Conservation (phyloP, 2,329 filamentous ascomycete species). For the Nothopassalora personata region DNA sequence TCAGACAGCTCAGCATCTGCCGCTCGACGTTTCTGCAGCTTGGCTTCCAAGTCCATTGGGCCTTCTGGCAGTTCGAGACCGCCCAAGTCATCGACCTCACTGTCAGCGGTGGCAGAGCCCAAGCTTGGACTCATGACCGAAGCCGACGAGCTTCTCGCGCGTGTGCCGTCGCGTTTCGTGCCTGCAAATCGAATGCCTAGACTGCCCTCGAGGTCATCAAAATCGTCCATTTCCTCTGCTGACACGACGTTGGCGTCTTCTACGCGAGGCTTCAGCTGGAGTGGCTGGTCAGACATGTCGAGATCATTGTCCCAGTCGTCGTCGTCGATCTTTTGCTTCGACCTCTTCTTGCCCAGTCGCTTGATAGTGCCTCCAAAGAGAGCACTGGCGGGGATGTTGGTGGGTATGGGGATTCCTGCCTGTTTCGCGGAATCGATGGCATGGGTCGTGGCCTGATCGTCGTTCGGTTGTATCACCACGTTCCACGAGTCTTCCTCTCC, state of each 20-base stretch:
- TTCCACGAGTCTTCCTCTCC: constrained; percentile 92
- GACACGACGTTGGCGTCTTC: constrained; percentile 30
- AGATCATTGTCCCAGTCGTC: constrained; percentile 50
- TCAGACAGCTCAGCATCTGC: constrained; percentile 36
- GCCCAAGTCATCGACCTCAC: constrained; percentile 86
- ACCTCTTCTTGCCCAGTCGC: constrained; percentile 61
- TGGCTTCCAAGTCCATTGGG: constrained; percentile 74
- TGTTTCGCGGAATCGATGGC: constrained; percentile 82
- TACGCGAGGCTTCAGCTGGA: constrained; percentile 39
- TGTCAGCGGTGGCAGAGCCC: constrained; percentile 89
- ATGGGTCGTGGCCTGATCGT: constrained; percentile 75
- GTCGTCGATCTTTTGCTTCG: constrained; percentile 42
- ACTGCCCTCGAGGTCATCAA: constrained; percentile 92
- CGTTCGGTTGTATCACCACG: constrained; percentile 75
- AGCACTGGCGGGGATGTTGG: constrained; percentile 80
- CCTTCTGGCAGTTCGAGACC: constrained; percentile 82
- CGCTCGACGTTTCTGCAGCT: constrained; percentile 66
- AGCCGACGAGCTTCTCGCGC: constrained; percentile 76
- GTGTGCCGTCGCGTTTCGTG: constrained; percentile 66
- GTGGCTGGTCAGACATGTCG: constrained; percentile 39
- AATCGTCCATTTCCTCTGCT: constrained; percentile 57
- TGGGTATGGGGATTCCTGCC: constrained; percentile 85
- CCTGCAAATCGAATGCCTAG: constrained; percentile 86
- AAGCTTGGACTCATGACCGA: constrained; percentile 90
- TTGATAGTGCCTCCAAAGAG: constrained; percentile 91